Conservation (phyloP, 2,329 filamentous ascomycete genomes). For the Colletotrichum neosansevieriae region DNA sequence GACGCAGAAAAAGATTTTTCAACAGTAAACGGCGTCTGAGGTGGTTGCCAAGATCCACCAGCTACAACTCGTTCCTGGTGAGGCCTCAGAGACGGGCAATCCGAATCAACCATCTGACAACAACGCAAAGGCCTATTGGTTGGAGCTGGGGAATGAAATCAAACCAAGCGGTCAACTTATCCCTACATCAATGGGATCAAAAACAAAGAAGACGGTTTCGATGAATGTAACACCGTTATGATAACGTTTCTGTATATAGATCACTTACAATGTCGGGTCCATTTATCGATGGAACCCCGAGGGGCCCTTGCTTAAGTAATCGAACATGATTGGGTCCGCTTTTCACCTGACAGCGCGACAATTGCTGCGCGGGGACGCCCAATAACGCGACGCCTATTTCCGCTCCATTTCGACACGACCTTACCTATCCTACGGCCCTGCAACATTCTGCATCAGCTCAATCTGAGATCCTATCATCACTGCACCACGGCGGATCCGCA, state of each 20-base stretch:
- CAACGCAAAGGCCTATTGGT: neutral
- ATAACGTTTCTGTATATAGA: slow-evolving; percentile 35
- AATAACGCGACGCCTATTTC: slow-evolving; percentile 13
- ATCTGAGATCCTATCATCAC: neutral
- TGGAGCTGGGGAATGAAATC: neutral
- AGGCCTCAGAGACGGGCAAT: neutral
- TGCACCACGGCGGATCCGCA: neutral
- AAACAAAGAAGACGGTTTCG: neutral
- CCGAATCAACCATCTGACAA: neutral
- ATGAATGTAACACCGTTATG: slow-evolving; percentile 16
- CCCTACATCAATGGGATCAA: neutral
- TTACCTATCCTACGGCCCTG: neutral
- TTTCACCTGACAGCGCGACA: slow-evolving; percentile 38
- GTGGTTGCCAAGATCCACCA: slow-evolving; percentile 5
- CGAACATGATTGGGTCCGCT: neutral
- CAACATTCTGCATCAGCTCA: neutral
- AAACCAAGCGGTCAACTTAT: slow-evolving; percentile 7
- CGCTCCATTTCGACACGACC: slow-evolving; percentile 6
- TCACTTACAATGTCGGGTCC: slow-evolving; percentile 10
- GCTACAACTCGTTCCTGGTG: neutral
- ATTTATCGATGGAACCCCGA: neutral
- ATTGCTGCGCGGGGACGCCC: slow-evolving; percentile 15
- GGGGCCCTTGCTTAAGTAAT: slow-evolving; percentile 1
- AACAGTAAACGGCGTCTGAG: slow-evolving; percentile 5
- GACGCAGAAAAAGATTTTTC: neutral